These are phyloP conservation scores for Schizonepeta tenuifolia DNA, from an alignment of 257 asterid genomes.

Conservation along the genomic window DNA sequence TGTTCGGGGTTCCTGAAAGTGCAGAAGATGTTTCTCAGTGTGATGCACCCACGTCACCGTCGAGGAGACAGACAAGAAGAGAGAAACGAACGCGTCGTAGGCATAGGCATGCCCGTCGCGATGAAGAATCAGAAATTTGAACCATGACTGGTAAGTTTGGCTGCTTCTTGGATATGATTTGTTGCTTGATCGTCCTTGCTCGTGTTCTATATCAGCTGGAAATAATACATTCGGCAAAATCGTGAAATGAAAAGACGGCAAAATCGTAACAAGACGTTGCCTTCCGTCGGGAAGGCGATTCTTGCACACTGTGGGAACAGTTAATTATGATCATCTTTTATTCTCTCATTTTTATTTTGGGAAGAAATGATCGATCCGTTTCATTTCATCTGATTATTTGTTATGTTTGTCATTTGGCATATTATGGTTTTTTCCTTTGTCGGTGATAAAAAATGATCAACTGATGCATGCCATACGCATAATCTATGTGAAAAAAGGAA, in stretches of 20 bases:
- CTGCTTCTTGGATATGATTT: neutral
- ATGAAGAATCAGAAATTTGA: constrained; percentile 48
- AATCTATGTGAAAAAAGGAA: no score
- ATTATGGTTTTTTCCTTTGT: neutral
- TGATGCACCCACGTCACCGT: constrained; percentile 26
- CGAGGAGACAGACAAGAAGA: constrained; percentile 43
- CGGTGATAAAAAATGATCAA: neutral
- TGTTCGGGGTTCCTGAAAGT: constrained; percentile 55
- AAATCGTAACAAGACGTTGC: neutral
- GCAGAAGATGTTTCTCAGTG: constrained; percentile 38
- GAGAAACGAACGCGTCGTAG: constrained; percentile 60
- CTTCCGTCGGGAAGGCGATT: neutral
- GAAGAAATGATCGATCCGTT: neutral
- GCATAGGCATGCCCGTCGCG: constrained; percentile 52
- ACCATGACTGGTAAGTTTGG: neutral
- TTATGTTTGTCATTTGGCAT: neutral
- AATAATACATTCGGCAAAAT: neutral
- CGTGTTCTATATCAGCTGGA: neutral
- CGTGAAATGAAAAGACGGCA: no score
- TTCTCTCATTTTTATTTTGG: neutral
- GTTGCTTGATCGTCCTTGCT: neutral
- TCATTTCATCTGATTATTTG: neutral
- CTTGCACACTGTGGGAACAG: neutral
- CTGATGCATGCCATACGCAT: no score
- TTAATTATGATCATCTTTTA: neutral